Evolutionary conservation across 179 eudicot species (phyloP).

Genomic region (Carnegiea gigantea): DNA sequence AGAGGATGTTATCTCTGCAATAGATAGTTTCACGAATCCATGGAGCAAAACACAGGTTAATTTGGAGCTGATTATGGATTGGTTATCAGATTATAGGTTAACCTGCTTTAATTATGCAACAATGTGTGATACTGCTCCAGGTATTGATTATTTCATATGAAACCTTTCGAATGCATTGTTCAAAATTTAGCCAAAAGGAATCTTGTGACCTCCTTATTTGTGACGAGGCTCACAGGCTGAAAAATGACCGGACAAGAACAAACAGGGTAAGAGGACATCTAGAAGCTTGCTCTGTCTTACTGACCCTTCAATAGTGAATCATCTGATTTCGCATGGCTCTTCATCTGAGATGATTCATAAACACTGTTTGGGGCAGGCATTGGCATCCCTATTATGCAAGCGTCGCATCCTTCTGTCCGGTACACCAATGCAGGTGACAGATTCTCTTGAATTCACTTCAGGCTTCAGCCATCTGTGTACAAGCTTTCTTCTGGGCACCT

Average conservation of each 20-base stretch:
- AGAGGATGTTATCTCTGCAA: constrained; percentile 74
- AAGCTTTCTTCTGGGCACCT: not conserved
- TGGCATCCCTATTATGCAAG: constrained; percentile 87
- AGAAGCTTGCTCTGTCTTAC: not conserved
- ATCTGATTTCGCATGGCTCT: not conserved
- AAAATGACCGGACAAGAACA: constrained; percentile 96
- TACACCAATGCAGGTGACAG: constrained; percentile 96
- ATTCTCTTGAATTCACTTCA: constrained; percentile 16
- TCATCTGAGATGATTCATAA: constrained; percentile 12
- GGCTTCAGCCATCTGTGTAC: constrained; percentile 15
- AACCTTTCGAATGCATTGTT: constrained; percentile 90
- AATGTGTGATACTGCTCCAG: constrained; percentile 39
- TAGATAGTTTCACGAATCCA: constrained; percentile 61
- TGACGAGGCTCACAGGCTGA: constrained; percentile 99
- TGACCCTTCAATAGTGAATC: not conserved
- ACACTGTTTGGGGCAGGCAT: constrained; percentile 54
- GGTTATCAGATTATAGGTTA: constrained; percentile 7
- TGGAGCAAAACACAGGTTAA: constrained; percentile 67
- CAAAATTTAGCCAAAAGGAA: constrained; percentile 65
- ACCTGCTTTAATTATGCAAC: constrained; percentile 17
- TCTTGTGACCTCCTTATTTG: constrained; percentile 96
- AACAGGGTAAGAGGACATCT: constrained; percentile 59
- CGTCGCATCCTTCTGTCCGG: constrained; percentile 93
- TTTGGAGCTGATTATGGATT: constrained; percentile 12
- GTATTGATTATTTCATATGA: constrained; percentile 96